A percentile compares a stretch with the other conserved stretches of the same genome.
These are phyloP conservation scores for Draba incana DNA, from an alignment of 345 rosid genomes.

Conservation along the genomic window DNA sequence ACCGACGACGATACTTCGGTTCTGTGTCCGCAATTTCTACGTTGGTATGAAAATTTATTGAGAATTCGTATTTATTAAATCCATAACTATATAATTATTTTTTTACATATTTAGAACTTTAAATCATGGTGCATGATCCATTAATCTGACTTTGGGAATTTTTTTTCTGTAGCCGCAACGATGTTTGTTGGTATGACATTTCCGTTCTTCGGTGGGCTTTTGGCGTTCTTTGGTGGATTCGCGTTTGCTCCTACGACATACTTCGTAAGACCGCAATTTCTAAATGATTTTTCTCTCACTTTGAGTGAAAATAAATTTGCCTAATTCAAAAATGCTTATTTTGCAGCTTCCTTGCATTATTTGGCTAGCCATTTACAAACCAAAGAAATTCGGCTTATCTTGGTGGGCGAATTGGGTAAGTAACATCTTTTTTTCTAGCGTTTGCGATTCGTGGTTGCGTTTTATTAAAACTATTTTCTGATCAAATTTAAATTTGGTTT, in stretches of 20 bases:
- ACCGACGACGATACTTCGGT: constrained; percentile 54
- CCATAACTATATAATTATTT: neutral
- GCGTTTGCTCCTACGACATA: constrained; percentile 87
- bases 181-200: constrained; percentile 71
- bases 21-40: constrained; percentile 52
- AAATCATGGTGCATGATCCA: neutral
- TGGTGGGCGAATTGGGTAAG: constrained; percentile 80
- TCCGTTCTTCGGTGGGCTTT: constrained; percentile 82
- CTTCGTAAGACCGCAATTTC: constrained; percentile 52
- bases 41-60: constrained; percentile 52
- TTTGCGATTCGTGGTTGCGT: neutral
- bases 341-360: constrained; percentile 77
- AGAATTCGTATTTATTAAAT: neutral
- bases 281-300: neutral
- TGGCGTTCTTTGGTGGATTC: constrained; percentile 87
- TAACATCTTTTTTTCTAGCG: neutral
- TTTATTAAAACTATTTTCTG: constrained; percentile 17
- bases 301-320: neutral
- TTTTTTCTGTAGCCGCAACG: constrained; percentile 52
- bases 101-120: neutral
- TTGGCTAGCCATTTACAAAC: constrained; percentile 77
- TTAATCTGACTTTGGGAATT: neutral
- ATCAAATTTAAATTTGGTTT: neutral
- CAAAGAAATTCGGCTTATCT: constrained; percentile 63
- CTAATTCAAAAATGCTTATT: neutral